A percentile compares a stretch with the other conserved stretches of the same genome.
These are phyloP conservation scores for Apiotrichum sp. DNA, from an alignment of 1,284 basidiomycete genomes.

Conservation along the genomic window DNA sequence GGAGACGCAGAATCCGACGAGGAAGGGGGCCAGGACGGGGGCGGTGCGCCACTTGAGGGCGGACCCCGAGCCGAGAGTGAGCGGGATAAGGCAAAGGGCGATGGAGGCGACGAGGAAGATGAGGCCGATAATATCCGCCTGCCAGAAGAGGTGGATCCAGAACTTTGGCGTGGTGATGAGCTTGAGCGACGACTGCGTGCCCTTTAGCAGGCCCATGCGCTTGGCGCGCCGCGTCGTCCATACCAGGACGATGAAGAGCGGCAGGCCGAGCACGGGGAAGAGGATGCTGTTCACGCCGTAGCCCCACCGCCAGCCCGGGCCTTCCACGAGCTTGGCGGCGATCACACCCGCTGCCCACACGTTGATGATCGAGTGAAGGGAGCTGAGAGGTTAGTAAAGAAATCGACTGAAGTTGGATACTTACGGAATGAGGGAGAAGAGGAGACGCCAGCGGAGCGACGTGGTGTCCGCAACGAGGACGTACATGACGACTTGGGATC, in stretches of 20 bases:
- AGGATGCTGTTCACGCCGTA: slow-evolving; percentile 28
- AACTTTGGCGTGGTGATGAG: neutral
- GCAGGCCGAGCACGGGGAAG: slow-evolving; percentile 14
- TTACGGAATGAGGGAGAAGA: slow-evolving; percentile 50
- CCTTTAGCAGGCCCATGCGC: slow-evolving; percentile 25
- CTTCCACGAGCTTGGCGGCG: slow-evolving; percentile 36
- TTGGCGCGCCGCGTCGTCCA: slow-evolving; percentile 39
- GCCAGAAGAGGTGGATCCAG: slow-evolving; percentile 40
- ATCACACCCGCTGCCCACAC: slow-evolving; percentile 31
- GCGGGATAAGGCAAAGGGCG: slow-evolving; percentile 36
- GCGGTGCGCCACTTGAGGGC: slow-evolving; percentile 31
- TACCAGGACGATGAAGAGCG: slow-evolving; percentile 36
- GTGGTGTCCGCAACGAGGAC: slow-evolving; percentile 59
- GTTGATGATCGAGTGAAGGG: slow-evolving; percentile 53
- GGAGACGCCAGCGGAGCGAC: slow-evolving; percentile 64
- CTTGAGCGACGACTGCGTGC: slow-evolving; percentile 27
- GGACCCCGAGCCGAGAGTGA: slow-evolving; percentile 41
- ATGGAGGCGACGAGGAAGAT: slow-evolving; percentile 26
- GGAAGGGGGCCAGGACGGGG: slow-evolving; percentile 41
- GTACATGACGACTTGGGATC: slow-evolving; percentile 9
- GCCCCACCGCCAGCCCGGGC: slow-evolving; percentile 55
- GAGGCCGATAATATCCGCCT: slow-evolving; percentile 45
- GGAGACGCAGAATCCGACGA: slow-evolving; percentile 37
- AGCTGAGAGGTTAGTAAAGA: slow-evolving; percentile 56
- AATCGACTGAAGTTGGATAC: slow-evolving; percentile 39